Evolutionary conservation across 108 stramenopile genomes (phyloP).

Genomic region (Stephanodiscus triporus): DNA sequence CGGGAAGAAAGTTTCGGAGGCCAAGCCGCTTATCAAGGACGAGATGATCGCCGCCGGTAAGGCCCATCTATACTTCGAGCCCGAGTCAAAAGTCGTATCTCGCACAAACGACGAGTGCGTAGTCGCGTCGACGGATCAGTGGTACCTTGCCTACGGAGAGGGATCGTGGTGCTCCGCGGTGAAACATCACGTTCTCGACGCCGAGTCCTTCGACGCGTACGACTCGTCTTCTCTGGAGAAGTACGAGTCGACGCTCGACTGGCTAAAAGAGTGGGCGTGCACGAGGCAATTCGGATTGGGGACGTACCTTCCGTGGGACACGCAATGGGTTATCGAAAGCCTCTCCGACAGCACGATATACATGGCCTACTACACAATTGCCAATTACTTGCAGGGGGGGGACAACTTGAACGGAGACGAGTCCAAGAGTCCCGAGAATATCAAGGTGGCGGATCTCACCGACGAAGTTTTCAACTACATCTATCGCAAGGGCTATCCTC

Average conservation of each 20-base stretch:
- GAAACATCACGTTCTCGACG: conserved; percentile 83
- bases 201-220: conserved; percentile 90
- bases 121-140: conserved; percentile 98
- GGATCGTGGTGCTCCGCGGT: conserved; percentile 80
- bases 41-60: conserved; percentile 93
- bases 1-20: conserved; percentile 96
- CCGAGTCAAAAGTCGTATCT: conserved; percentile 91
- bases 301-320: conserved; percentile 96
- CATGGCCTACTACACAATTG: conserved; percentile 99
- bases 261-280: conserved; percentile 99
- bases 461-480: conserved; percentile 95
- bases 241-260: conserved; percentile 90
- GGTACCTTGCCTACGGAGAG: conserved; percentile 98
- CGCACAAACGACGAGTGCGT: conserved; percentile 98
- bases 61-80: conserved; percentile 96
- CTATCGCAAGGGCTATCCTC: conserved; percentile 70
- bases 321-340: conserved; percentile 96
- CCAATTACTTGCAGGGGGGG: conserved; percentile 90
- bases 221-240: conserved; percentile 69
- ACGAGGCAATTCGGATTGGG: conserved; percentile 97
- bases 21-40: conserved; percentile 91
- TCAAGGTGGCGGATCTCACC: conserved; percentile 84
- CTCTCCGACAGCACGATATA: conserved; percentile 98
- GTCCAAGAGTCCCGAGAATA: conserved; percentile 73
- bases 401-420: conserved; percentile 89